Conservation (phyloP, 805 yeast genomes). For the Zygotorulaspora danielsina region DNA sequence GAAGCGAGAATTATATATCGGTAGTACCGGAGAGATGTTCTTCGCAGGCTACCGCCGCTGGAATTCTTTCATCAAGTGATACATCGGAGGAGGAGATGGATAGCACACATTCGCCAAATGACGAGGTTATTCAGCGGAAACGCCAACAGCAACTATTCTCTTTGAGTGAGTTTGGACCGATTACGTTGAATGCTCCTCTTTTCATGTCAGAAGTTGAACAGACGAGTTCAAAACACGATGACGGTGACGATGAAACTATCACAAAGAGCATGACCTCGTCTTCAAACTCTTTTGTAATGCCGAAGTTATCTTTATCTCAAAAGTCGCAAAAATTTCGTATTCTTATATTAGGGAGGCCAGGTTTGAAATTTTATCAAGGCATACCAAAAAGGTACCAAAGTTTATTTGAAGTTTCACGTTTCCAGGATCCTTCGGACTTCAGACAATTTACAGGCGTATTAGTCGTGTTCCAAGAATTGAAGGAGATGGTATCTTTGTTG, state of each 20-base stretch:
- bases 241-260: constrained; percentile 22
- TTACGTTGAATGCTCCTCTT: constrained; percentile 9
- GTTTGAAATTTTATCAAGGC: constrained; percentile 22
- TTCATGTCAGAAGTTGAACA: constrained; percentile 6
- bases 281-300: constrained; percentile 34
- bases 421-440: constrained; percentile 18
- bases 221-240: constrained; percentile 9
- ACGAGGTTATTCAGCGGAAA: constrained; percentile 7
- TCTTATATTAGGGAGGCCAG: constrained; percentile 29
- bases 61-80: constrained; percentile 29
- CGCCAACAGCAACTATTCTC: constrained; percentile 7
- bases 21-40: constrained; percentile 18
- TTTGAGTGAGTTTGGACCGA: constrained; percentile 3
- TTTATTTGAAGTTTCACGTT: constrained; percentile 24
- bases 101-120: constrained; percentile 12
- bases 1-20: constrained; percentile 12
- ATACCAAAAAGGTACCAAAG: constrained; percentile 25
- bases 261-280: constrained; percentile 28
- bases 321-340: constrained; percentile 22
- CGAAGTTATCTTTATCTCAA: constrained; percentile 27
- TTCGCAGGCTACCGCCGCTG: constrained; percentile 20
- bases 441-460: constrained; percentile 21
- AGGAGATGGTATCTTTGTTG: constrained; percentile 23
- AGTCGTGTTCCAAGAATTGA: constrained; percentile 26
- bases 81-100: constrained; percentile 34